A percentile compares a stretch with the other conserved stretches of the same genome.
Conservation (phyloP, 306 rosid genomes). For the Casuarina equisetifolia region DNA sequence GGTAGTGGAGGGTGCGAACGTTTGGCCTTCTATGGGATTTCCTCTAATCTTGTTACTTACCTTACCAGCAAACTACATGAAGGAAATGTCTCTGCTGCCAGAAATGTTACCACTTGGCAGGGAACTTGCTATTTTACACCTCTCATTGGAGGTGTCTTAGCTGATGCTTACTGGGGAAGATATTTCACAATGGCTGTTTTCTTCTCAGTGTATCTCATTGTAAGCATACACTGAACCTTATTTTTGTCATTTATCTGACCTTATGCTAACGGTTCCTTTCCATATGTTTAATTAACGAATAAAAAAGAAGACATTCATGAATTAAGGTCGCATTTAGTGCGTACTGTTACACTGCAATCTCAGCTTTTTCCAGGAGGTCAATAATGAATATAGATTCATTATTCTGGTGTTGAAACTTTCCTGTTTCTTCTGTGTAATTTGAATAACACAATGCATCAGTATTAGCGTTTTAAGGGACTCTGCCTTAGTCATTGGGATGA, state of each 20-base stretch:
- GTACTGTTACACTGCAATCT: no score
- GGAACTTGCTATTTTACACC: conserved; percentile 99
- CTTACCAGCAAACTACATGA: conserved; percentile 80
- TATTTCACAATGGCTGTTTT: conserved; percentile 92
- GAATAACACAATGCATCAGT: no score
- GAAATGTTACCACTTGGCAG: conserved; percentile 95
- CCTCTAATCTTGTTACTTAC: conserved; percentile 91
- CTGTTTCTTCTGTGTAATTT: no score
- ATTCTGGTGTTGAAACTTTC: no score
- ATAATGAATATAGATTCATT: no score
- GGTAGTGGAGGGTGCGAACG: conserved; percentile 94
- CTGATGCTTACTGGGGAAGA: conserved; percentile 99
- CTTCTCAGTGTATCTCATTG: conserved; percentile 75
- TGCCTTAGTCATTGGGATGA: no score
- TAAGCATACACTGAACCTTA: conserved; percentile 32
- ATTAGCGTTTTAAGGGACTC: no score
- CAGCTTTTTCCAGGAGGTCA: no score
- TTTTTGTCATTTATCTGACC: neutral
- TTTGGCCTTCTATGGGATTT: conserved; percentile 91
- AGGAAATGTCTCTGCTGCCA: conserved; percentile 89
- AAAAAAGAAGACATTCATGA: no score
- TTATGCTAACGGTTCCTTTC: no score
- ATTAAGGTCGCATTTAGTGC: no score
- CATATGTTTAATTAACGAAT: no score
- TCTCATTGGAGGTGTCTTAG: conserved; percentile 89